Evolutionary conservation across 1,139 yeast species (phyloP), one percentile per base, ranked within the genome.

Genomic region (Lodderomyces oxycetoniae): DNA sequence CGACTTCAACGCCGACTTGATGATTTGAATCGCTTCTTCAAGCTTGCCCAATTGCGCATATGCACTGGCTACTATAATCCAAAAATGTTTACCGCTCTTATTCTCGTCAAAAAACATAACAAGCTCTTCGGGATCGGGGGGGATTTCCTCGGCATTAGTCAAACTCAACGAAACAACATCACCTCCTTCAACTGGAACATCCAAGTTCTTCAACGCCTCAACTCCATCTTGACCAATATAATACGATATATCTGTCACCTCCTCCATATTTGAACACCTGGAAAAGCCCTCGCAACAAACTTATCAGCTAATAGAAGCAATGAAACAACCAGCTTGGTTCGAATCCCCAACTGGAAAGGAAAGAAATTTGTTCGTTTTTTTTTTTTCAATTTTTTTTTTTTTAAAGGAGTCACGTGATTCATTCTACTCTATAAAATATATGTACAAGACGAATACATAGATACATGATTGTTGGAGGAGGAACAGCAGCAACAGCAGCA

Each of bases 111-210:
- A 66, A 44, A 91, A 72, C 26, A 76, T 74, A 46, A 84, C 79
- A 46, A 91, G 68, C 51, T 91, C 97, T 35, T 77, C 71, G 4
- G 95, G 84, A 53, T 88, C 95, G 15, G 85, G 95, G 1, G 96
- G 95, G 40, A 89, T 66, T 52, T 89, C 97, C 30, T 74, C 75
- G 17, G 35, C 97, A 29, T 39, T 40, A 29, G 67, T 63, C 39
- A 70, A 71, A 57, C 77, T 84, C 44, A 84, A 76, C 38, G 78
- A 71, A 40, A 82, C 91, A 44, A 82, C 76, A 55, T 82, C 87
- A 34, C 82, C 85, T 34, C 81, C 85, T 43, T 72, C 79, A 51
- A 82, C 62, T 11, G 88, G 89, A 46, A 84, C 78, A 54, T 80
- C 88, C 43, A 79, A 57, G 32, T 56, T 60, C 17, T 57, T 57